These are phyloP conservation scores for Herpetomonas samuelpessoai DNA, from an alignment of 208 protist genomes.

Conservation along the genomic window DNA sequence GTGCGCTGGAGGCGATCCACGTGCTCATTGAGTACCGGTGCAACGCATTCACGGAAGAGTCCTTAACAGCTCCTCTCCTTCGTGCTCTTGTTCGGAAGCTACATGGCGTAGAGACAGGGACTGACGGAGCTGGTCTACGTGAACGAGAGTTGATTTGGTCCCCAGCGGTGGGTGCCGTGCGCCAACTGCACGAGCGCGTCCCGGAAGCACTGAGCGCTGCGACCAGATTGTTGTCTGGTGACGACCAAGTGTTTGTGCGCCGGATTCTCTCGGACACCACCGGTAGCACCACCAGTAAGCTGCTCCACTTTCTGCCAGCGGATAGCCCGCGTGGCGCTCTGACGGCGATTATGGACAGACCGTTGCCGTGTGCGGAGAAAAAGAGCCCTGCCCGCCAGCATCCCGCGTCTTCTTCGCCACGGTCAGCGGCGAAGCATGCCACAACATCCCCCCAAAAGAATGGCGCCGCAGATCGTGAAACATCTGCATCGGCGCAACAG, in stretches of 20 bases:
- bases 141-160: too few species aligned
- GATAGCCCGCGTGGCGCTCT: too few species aligned
- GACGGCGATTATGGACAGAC: too few species aligned
- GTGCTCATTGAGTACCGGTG: slow-evolving; percentile 19
- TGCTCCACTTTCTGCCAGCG: too few species aligned
- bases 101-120: not conserved
- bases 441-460: too few species aligned
- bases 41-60: not conserved
- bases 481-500: too few species aligned
- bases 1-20: slow-evolving; percentile 34
- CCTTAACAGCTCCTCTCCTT: not conserved
- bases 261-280: not conserved
- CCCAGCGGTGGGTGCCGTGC: not conserved
- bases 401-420: too few species aligned
- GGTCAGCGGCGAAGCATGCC: too few species aligned
- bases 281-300: too few species aligned
- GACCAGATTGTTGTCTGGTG: not conserved
- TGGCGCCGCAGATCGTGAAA: too few species aligned
- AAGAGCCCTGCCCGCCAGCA: too few species aligned
- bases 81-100: not conserved
- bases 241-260: not conserved
- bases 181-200: not conserved
- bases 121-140: not conserved
- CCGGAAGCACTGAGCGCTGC: not conserved
- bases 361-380: too few species aligned